Evolutionary conservation across 2,329 filamentous ascomycete species (phyloP).

Genomic region (Exserohilum turcica): DNA sequence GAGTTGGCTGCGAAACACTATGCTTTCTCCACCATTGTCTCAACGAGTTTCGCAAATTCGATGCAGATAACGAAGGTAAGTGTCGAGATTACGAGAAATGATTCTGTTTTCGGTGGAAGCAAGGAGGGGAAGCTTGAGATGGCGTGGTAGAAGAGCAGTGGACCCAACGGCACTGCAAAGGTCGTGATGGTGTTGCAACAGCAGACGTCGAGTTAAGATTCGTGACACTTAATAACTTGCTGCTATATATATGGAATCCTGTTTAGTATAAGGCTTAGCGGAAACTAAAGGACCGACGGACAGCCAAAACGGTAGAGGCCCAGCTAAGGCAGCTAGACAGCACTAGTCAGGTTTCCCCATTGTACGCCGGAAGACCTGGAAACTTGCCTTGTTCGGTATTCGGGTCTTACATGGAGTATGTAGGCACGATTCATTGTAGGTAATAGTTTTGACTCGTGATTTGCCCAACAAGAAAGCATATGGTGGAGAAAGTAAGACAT

Average conservation of each 20-base stretch:
- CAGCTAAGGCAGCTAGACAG: background rate
- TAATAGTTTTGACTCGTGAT: too few relatives aligned
- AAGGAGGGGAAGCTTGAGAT: too few relatives aligned
- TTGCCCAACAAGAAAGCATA: too few relatives aligned
- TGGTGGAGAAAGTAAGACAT: too few relatives aligned
- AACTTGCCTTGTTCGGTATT: too few relatives aligned
- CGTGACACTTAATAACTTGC: background rate
- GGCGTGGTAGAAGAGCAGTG: background rate
- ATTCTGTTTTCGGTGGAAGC: too few relatives aligned
- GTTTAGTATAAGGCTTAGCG: background rate
- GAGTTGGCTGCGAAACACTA: too few relatives aligned
- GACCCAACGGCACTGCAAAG: background rate
- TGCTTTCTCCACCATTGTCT: too few relatives aligned
- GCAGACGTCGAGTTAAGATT: conserved; percentile 1
- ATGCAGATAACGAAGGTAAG: too few relatives aligned
- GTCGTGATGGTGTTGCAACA: background rate
- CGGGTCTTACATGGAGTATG: too few relatives aligned
- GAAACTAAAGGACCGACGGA: background rate
- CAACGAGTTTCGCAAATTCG: too few relatives aligned
- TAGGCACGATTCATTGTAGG: background rate
- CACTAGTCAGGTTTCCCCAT: background rate
- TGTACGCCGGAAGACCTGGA: background rate
- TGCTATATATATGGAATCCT: background rate
- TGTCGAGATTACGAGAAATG: too few relatives aligned
- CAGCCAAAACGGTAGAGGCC: background rate